Conservation (phyloP, 176 grass and related monocot species). For the Rhynchospora pubera region DNA sequence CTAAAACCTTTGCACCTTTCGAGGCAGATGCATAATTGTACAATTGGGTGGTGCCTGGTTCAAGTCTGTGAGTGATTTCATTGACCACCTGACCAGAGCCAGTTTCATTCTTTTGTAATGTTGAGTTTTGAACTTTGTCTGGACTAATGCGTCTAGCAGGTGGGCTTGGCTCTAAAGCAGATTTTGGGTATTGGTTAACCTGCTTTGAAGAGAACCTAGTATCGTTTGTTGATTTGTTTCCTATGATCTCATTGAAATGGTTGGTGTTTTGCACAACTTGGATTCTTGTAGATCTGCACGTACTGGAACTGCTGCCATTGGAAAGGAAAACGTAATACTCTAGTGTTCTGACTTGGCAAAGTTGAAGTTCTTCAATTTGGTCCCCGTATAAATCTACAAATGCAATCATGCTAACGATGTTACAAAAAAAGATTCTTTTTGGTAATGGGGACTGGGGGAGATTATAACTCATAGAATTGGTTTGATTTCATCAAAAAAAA, state of each 20-base stretch:
- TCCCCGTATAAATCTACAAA: slow-evolving; percentile 33
- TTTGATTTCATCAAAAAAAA: neutral
- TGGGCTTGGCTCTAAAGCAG: neutral
- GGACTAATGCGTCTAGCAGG: neutral
- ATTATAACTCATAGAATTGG: neutral
- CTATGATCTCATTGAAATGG: slow-evolving; percentile 6
- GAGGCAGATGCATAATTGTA: slow-evolving; percentile 81
- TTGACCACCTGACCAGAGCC: neutral
- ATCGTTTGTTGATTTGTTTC: neutral
- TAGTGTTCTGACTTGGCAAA: slow-evolving; percentile 55
- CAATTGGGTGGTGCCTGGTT: slow-evolving; percentile 50
- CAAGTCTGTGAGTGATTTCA: slow-evolving; percentile 46
- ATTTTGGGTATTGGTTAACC: neutral
- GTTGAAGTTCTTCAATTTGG: slow-evolving; percentile 20
- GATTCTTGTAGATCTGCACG: slow-evolving; percentile 22
- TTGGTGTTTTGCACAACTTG: slow-evolving; percentile 7
- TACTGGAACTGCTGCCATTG: slow-evolving; percentile 21
- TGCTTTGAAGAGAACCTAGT: neutral
- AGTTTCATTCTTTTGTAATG: slow-evolving; percentile 19
- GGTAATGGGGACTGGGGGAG: neutral
- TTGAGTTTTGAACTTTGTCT: neutral
- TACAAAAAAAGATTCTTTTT: neutral
- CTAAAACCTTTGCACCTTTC: slow-evolving; percentile 78
- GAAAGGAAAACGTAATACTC: slow-evolving; percentile 44
- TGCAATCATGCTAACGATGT: neutral